A percentile compares a stretch with the other conserved stretches of the same genome.
Conservation (phyloP, 2,329 filamentous ascomycete genomes). For the Orbilia blumenaviensis region DNA sequence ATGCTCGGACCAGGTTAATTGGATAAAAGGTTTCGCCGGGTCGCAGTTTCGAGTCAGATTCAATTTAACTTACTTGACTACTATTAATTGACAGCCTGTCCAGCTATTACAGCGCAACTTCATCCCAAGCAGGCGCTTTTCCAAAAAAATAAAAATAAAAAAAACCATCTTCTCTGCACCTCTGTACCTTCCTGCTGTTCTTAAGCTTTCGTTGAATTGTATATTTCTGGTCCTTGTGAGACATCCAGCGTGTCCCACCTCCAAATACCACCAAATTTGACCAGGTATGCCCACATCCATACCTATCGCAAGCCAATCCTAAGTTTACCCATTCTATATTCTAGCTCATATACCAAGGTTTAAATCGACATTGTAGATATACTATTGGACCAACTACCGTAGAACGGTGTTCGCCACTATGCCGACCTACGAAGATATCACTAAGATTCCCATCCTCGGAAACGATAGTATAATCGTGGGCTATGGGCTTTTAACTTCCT, state of each 20-base stretch:
- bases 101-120: neutral
- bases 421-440: slow-evolving; percentile 37
- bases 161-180: neutral
- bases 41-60: slow-evolving; percentile 3
- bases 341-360: neutral
- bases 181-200: neutral
- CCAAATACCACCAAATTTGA: neutral
- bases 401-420: neutral
- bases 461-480: slow-evolving; percentile 91
- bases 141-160: too few species aligned
- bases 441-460: slow-evolving; percentile 80
- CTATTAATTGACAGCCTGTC: slow-evolving; percentile 6
- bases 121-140: neutral
- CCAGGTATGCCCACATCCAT: neutral
- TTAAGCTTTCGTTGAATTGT: neutral
- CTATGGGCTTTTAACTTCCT: slow-evolving; percentile 85
- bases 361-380: neutral
- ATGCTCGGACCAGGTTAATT: slow-evolving; percentile 45
- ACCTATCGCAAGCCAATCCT: neutral
- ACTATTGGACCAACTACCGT: neutral
- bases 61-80: neutral
- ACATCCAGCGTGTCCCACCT: neutral
- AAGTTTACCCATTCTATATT: neutral
- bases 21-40: slow-evolving; percentile 34
- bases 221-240: neutral